Evolutionary conservation across 495 filamentous ascomycete species (phyloP).

Genomic region (Entonaema liquescens): DNA sequence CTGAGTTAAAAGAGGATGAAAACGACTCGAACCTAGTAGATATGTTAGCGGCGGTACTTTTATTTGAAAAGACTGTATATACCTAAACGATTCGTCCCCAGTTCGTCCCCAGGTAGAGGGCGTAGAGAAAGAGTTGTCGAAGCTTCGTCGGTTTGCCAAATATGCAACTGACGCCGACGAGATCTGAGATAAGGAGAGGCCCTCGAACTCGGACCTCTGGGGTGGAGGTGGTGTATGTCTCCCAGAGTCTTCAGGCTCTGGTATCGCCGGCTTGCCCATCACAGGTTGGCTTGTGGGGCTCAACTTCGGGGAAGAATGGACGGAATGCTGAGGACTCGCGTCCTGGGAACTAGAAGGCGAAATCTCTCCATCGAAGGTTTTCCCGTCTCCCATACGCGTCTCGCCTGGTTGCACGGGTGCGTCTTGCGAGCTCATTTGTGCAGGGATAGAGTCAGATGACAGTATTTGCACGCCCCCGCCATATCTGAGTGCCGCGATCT

Average conservation of each 20-base stretch:
- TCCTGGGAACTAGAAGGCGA: conserved; percentile 20
- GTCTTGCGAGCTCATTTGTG: conserved; percentile 32
- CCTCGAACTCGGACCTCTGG: conserved; percentile 21
- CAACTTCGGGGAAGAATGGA: conserved; percentile 33
- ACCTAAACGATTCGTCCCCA: conserved; percentile 52
- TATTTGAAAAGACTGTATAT: conserved; percentile 7
- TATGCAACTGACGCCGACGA: conserved; percentile 51
- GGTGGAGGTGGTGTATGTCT: conserved; percentile 31
- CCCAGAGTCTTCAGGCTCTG: conserved; percentile 9
- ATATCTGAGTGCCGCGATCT: conserved; percentile 70
- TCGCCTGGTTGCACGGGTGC: conserved; percentile 11
- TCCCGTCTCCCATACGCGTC: conserved; percentile 20
- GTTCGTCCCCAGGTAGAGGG: conserved; percentile 43
- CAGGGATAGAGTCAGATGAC: conserved; percentile 55
- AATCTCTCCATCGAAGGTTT: conserved; percentile 23
- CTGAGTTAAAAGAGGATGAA: conserved; percentile 48
- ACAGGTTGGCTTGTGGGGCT: neutral
- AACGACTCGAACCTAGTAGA: conserved; percentile 48
- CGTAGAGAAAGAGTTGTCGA: conserved; percentile 48
- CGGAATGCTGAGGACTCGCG: conserved; percentile 25
- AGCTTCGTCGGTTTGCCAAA: conserved; percentile 52
- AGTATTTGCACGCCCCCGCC: conserved; percentile 62
- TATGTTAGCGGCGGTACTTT: conserved; percentile 7
- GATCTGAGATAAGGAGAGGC: conserved; percentile 36
- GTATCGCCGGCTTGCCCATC: neutral